Evolutionary conservation across 345 rosid genomes (phyloP), one percentile per base, ranked within the genome.

Genomic region (Arabis hirsuta): DNA sequence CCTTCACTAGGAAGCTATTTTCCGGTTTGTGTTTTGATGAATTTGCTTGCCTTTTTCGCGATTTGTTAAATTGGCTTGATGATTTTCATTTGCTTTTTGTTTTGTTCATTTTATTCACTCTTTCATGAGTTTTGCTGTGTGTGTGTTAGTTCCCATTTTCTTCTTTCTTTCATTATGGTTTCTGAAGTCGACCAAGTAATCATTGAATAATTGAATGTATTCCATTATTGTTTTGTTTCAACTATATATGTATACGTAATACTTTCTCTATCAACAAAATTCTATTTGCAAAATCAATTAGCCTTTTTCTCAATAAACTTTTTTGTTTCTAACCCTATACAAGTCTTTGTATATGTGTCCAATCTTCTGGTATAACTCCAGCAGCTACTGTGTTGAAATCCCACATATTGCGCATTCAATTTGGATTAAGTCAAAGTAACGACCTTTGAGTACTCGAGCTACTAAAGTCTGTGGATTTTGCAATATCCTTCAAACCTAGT

Each of bases 21-120:
- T 22, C 54, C 44, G 0, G 8, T 44, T 51, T 34, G 34, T 65
- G 51, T 71, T 57, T 71, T 71, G 56, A 56, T 65, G 62, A 71
- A 48, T 65, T 24, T 77, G 47, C 20, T 77, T 1, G 38, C 71
- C 5, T 58, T 71, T 19, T 71, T 71, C 3, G 16, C 62, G 0
- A 62, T 76, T 45, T 47, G 2, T 39, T 76, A 57, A 41, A 22
- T 19, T 20, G 19, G 7, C 53, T 42, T 36, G 2, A 13, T 50
- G 3, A 14, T 58, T n/a, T 7, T 43, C 3, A 19, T 4, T 42
- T 12, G 34, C 9, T 13, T 20, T 34, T 45, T 16, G 12, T 16
- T 43, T 54, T 31, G 32, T 62, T 22, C 9, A 14, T 73, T 3
- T 43, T 8, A 14, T 62, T 31, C 24, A 66, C 69, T 47, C 42